These are phyloP conservation scores for Chernovozyma aurita DNA, from an alignment of 1,139 yeast species.

Conservation along the genomic window DNA sequence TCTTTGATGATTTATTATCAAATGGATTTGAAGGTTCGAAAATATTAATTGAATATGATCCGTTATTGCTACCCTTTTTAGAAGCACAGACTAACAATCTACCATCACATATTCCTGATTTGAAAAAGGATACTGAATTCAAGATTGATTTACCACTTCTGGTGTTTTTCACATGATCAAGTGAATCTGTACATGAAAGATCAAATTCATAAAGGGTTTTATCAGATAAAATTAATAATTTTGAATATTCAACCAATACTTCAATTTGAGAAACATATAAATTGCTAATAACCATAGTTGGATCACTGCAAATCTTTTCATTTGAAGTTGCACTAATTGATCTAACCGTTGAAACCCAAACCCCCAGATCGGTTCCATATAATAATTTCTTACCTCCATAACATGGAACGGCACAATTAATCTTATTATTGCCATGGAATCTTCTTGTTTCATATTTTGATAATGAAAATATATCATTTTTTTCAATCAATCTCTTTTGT, in stretches of 20 bases:
- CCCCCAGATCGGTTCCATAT: conserved; percentile 90
- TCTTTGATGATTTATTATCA: conserved; percentile 53
- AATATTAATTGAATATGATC: conserved; percentile 73
- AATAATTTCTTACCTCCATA: conserved; percentile 90
- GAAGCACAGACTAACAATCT: conserved; percentile 87
- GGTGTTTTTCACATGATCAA: conserved; percentile 67
- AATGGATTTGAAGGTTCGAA: conserved; percentile 69
- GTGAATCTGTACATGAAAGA: conserved; percentile 58
- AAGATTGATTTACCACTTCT: conserved; percentile 75
- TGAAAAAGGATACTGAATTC: conserved; percentile 83
- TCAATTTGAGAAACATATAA: conserved; percentile 84
- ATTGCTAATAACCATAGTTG: conserved; percentile 73
- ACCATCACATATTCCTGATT: conserved; percentile 90
- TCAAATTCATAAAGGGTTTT: conserved; percentile 83
- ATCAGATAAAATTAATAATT: conserved; percentile 77
- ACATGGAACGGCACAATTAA: conserved; percentile 90
- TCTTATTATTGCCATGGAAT: conserved; percentile 66
- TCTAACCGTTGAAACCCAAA: conserved; percentile 69
- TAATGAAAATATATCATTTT: conserved; percentile 75
- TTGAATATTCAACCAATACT: conserved; percentile 87
- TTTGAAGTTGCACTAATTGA: conserved; percentile 41
- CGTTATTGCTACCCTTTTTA: conserved; percentile 48
- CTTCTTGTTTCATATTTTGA: conserved; percentile 70
- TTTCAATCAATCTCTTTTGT: conserved; percentile 65
- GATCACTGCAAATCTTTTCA: conserved; percentile 59